Conservation (phyloP, 2,329 filamentous ascomycete species). For the Pseudogymnoascus sp. region DNA sequence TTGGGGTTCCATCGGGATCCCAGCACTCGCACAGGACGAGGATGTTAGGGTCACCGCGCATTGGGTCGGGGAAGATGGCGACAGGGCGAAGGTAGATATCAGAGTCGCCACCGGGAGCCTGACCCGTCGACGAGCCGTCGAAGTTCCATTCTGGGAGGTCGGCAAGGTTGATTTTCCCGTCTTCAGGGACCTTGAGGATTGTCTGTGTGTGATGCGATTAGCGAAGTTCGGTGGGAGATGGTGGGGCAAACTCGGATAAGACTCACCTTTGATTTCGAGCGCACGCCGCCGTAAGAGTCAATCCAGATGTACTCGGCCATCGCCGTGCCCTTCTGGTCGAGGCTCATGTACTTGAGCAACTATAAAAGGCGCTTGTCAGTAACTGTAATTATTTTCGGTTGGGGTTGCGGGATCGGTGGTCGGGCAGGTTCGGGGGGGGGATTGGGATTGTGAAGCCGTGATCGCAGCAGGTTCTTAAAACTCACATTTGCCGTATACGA, state of each 20-base stretch:
- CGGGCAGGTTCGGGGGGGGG: not conserved
- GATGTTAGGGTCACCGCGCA: constrained; percentile 84
- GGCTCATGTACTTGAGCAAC: constrained; percentile 85
- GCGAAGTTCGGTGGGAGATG: not conserved
- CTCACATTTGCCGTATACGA: constrained; percentile 35
- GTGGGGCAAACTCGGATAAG: constrained; percentile 7
- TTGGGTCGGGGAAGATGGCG: constrained; percentile 84
- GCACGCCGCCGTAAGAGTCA: constrained; percentile 71
- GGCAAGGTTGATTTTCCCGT: constrained; percentile 36
- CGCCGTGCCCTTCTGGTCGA: constrained; percentile 80
- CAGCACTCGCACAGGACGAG: constrained; percentile 92
- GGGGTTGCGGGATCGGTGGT: not conserved
- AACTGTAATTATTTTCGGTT: not conserved
- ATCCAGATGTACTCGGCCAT: constrained; percentile 99
- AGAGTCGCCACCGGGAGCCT: constrained; percentile 91
- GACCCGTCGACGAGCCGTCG: constrained; percentile 82
- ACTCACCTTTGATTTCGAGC: constrained; percentile 89
- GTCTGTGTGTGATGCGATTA: constrained; percentile 40
- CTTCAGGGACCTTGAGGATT: constrained; percentile 47
- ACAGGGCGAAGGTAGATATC: constrained; percentile 93
- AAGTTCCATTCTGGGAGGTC: constrained; percentile 76
- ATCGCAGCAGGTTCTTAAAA: constrained; percentile 13
- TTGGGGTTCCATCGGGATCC: constrained; percentile 88
- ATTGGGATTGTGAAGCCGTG: constrained; percentile 10
- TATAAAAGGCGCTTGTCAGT: constrained; percentile 32